phyloP scores from a whole-genome alignment of 1,284 basidiomycete species.

The Xerocomus nothofagi region DNA sequence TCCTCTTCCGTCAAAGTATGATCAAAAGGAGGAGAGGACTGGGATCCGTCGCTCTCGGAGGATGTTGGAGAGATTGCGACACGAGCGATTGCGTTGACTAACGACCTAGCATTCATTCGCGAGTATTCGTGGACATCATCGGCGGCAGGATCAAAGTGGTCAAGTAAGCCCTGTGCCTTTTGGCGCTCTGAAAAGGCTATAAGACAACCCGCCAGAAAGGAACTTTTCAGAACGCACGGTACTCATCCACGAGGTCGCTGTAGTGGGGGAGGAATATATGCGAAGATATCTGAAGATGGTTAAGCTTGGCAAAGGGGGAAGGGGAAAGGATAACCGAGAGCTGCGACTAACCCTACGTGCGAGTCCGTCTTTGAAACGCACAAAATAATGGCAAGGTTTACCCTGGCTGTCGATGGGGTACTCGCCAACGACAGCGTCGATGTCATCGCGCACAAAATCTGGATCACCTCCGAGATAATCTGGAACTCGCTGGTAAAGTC shows the following conservation, averaged over 20 bases:
- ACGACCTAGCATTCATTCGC: slow-evolving; percentile 45
- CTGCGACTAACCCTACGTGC: slow-evolving; percentile 51
- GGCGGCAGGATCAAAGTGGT: slow-evolving; percentile 61
- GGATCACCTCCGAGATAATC: slow-evolving; percentile 36
- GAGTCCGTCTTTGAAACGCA: slow-evolving; percentile 54
- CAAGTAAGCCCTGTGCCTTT: slow-evolving; percentile 43
- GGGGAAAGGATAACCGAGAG: neutral
- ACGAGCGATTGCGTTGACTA: slow-evolving; percentile 18
- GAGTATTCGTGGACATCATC: slow-evolving; percentile 59
- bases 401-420: slow-evolving; percentile 37
- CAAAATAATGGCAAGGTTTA: slow-evolving; percentile 55
- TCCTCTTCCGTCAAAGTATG: slow-evolving; percentile 27
- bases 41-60: slow-evolving; percentile 10
- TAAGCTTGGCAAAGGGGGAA: neutral
- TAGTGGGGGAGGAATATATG: slow-evolving; percentile 40
- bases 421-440: slow-evolving; percentile 62
- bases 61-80: slow-evolving; percentile 2
- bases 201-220: slow-evolving; percentile 7
- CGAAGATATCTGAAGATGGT: slow-evolving; percentile 41
- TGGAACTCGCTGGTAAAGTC: slow-evolving; percentile 41
- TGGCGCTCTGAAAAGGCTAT: slow-evolving; percentile 39
- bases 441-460: slow-evolving; percentile 32
- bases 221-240: slow-evolving; percentile 44
- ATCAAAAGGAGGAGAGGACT: slow-evolving; percentile 8
- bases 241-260: slow-evolving; percentile 51